Base-by-base conservation (phyloP, 2,329 filamentous ascomycete species). In the Seiridium unicorne region DNA sequence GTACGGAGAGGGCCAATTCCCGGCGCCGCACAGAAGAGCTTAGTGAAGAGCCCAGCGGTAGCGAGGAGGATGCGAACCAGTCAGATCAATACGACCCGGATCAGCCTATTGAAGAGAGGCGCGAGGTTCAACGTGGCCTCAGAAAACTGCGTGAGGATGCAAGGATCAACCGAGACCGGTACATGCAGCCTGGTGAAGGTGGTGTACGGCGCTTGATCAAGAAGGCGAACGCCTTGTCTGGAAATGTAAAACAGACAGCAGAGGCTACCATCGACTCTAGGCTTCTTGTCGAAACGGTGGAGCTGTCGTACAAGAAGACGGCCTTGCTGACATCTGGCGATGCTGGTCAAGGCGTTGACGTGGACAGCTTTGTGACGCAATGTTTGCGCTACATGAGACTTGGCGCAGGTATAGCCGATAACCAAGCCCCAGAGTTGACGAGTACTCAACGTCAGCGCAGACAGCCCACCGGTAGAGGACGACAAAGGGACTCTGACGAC, bases 251-350 rank as follows among this genome's bases (percentile, higher is more conserved):
- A 68, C 93, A 97, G 77, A 97, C 95, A 0, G 87, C 89, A 2
- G 95, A 98, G 72, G 95, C 95, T 1, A 91, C 90, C 1, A 89
- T 96, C 62, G 95, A 99, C 72, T 93, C 94, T 0, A 87, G 91
- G n/a, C 81, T 96, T 34, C 82, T 98, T 3, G 89, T 97, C 54
- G 88, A 84, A 64, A 88, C 91, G 1, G 91, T 91, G 4, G 93
- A 97, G 64, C 76, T 96, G 4, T 89, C 90, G 0, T 89, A 90
- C 68, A 91, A 91, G 66, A 93, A 92, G 71, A 89, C 92, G 0
- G 81, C 89, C 48, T 87, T 89, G 56, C 81, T 96, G 34, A 87
- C 89, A 1, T 81, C 92, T 36, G 93, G 93, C 5, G 89, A 89
- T 67, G 78, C 84, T 2, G 85, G 86, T 3, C 87, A 89, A 55